Evolutionary conservation across 2,329 filamentous ascomycete species (phyloP).

Genomic region (Clarireedia paspali): DNA sequence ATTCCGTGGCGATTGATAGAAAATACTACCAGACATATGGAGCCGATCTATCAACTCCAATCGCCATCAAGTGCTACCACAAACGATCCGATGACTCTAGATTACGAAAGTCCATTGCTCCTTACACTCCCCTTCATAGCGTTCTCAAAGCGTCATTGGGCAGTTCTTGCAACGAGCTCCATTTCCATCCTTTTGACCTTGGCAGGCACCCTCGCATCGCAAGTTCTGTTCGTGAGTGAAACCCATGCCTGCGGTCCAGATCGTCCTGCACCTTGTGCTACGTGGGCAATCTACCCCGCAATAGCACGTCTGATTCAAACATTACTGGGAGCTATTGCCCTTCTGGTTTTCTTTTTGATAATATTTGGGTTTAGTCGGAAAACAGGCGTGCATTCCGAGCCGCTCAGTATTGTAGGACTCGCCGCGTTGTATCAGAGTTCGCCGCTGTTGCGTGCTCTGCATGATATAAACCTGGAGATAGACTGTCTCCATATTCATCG

Average conservation of each 20-base stretch:
- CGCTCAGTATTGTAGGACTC: neutral
- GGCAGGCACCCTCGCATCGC: neutral
- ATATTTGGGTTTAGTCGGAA: neutral
- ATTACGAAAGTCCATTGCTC: neutral
- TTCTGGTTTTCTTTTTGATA: neutral
- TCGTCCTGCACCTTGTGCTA: neutral
- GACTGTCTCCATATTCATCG: neutral
- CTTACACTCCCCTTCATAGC: neutral
- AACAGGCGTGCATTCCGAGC: neutral
- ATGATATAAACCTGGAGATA: neutral
- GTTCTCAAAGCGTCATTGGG: neutral
- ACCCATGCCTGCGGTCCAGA: neutral
- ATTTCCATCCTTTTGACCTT: neutral
- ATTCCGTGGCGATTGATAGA: neutral
- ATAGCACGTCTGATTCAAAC: neutral
- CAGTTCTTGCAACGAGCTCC: neutral
- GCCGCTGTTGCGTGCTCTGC: neutral
- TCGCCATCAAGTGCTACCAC: neutral
- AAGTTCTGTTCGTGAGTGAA: neutral
- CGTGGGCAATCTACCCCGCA: neutral
- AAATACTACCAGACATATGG: neutral
- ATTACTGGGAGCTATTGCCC: neutral
- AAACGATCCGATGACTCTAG: neutral
- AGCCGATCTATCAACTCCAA: neutral
- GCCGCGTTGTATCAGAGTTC: neutral